phyloP scores from a whole-genome alignment of 1,284 basidiomycete genomes.

The Pascua sp. region DNA sequence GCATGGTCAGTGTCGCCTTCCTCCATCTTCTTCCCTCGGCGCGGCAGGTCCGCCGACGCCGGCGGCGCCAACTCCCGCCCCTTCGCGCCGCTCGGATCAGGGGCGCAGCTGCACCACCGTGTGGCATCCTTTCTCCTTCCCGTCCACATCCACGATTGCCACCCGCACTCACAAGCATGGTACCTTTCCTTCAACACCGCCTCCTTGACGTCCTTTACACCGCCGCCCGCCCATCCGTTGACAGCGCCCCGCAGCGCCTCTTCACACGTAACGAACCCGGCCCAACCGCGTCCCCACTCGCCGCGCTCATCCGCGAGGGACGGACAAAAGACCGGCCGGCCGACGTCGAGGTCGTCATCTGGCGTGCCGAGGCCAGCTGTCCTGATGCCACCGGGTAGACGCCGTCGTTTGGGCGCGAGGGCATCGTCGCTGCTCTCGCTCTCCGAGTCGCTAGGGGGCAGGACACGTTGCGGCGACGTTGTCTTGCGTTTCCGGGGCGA shows the following conservation, averaged over 20 bases:
- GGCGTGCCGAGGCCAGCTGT: constrained; percentile 3
- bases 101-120: too few relatives aligned
- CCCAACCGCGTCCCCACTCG: constrained; percentile 40
- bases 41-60: not conserved
- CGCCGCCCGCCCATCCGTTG: constrained; percentile 30
- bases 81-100: too few relatives aligned
- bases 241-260: constrained; percentile 31
- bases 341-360: constrained; percentile 20
- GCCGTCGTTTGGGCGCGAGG: constrained; percentile 17
- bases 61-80: too few relatives aligned
- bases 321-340: constrained; percentile 29
- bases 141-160: too few relatives aligned
- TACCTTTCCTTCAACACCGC: constrained; percentile 16
- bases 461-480: constrained; percentile 15
- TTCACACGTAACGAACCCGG: constrained; percentile 36
- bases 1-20: not conserved
- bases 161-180: constrained; percentile 13
- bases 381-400: constrained; percentile 6
- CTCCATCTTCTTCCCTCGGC: too few relatives aligned
- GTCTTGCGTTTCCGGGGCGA: constrained; percentile 4
- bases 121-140: too few relatives aligned
- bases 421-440: constrained; percentile 23
- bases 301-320: constrained; percentile 33
- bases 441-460: constrained; percentile 15
- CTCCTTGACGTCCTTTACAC: constrained; percentile 10